phyloP scores from a whole-genome alignment of 345 rosid species.

The Nephelium lappaceum region DNA sequence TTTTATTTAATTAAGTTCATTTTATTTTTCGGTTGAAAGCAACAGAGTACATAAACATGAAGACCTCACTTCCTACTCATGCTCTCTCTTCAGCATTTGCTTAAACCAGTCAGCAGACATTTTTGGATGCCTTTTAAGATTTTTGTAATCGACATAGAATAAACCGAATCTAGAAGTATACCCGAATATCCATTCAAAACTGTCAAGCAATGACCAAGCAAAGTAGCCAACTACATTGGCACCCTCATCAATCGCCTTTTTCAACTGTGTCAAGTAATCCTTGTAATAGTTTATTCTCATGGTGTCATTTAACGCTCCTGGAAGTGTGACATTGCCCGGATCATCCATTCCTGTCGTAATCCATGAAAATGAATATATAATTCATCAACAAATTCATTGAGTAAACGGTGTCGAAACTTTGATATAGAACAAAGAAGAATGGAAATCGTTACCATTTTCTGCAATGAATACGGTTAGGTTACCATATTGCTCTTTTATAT shows the following conservation, averaged over 20 bases:
- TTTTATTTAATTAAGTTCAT: too few species aligned
- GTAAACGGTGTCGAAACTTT: background rate
- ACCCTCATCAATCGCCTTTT: constrained; percentile 57
- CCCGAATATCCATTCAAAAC: constrained; percentile 66
- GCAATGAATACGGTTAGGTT: constrained; percentile 48
- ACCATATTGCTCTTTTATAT: constrained; percentile 56
- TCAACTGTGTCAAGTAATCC: constrained; percentile 48
- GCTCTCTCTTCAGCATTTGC: constrained; percentile 33
- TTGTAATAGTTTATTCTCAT: constrained; percentile 45
- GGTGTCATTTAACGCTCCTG: constrained; percentile 45
- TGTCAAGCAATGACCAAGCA: constrained; percentile 68
- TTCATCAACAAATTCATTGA: background rate
- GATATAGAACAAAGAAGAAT: too few species aligned
- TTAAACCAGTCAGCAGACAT: constrained; percentile 70
- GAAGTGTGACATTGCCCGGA: constrained; percentile 45
- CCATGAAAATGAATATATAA: background rate
- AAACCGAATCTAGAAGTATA: constrained; percentile 63
- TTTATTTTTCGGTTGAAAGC: too few species aligned
- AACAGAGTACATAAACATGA: too few species aligned
- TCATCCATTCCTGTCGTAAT: constrained; percentile 55
- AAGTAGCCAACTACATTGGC: constrained; percentile 65
- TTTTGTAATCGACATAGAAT: constrained; percentile 45
- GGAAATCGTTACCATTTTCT: constrained; percentile 48
- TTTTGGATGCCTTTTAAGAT: constrained; percentile 57
- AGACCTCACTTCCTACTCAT: background rate